These are phyloP conservation scores for Sclerotinia minor DNA, from an alignment of 2,329 filamentous ascomycete genomes.

Conservation along the genomic window DNA sequence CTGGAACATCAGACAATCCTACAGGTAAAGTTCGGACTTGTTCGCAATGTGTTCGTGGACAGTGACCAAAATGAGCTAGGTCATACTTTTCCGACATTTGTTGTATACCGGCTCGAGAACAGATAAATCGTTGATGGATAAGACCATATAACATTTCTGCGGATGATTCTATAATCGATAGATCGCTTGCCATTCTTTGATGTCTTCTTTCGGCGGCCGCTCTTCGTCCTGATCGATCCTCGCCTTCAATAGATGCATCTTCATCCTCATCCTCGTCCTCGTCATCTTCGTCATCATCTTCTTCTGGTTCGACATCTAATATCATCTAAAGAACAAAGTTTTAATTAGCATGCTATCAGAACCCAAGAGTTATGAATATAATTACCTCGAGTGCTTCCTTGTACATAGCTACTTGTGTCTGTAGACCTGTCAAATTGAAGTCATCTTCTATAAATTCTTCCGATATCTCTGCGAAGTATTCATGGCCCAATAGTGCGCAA, in stretches of 20 bases:
- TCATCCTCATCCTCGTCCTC: constrained; percentile 67
- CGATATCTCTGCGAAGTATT: constrained; percentile 98
- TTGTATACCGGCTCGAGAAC: constrained; percentile 91
- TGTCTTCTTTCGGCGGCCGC: constrained; percentile 68
- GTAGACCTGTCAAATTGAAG: constrained; percentile 95
- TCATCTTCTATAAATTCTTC: constrained; percentile 99
- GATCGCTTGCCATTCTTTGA: constrained; percentile 83
- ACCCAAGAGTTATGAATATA: neutral
- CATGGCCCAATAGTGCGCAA: constrained; percentile 91
- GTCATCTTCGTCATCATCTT: constrained; percentile 83
- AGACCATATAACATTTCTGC: constrained; percentile 98
- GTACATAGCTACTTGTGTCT: constrained; percentile 96
- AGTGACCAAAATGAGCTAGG: constrained; percentile 90
- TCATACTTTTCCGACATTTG: constrained; percentile 99
- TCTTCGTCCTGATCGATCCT: constrained; percentile 51
- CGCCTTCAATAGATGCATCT: constrained; percentile 64
- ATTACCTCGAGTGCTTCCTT: constrained; percentile 89
- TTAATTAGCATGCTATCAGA: constrained; percentile 26
- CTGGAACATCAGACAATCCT: constrained; percentile 89
- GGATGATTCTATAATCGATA: constrained; percentile 93
- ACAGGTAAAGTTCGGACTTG: constrained; percentile 89
- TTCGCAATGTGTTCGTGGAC: constrained; percentile 91
- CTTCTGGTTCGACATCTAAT: constrained; percentile 94
- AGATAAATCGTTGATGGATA: constrained; percentile 98
- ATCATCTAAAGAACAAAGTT: constrained; percentile 68